Percentiles rank a stretch among this genome's conserved stretches.
phyloP scores from a whole-genome alignment of 345 rosid genomes.

The Syzygium oleosum region DNA sequence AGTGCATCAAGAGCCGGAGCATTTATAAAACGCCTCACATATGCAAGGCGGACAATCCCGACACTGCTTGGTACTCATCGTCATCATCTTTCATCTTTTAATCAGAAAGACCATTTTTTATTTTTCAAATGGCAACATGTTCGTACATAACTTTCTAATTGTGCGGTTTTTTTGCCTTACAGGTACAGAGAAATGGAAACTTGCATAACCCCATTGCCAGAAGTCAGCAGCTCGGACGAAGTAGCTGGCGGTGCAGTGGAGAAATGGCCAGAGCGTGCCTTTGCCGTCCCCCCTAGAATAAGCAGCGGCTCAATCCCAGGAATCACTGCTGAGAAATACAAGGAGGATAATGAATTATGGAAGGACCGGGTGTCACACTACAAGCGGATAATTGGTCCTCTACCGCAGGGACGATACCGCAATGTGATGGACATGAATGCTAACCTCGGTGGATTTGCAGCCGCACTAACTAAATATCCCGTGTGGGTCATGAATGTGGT shows the following conservation, averaged over 20 bases:
- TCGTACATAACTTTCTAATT: neutral
- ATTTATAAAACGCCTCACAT: constrained; percentile 45
- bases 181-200: constrained; percentile 80
- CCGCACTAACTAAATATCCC: constrained; percentile 53
- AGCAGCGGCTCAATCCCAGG: constrained; percentile 60
- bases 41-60: constrained; percentile 63
- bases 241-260: constrained; percentile 74
- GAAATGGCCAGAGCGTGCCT: constrained; percentile 88
- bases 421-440: constrained; percentile 98
- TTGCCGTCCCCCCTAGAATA: constrained; percentile 76
- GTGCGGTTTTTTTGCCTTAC: neutral
- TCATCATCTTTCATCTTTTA: neutral
- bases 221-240: constrained; percentile 54
- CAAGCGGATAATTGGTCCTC: constrained; percentile 41
- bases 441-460: constrained; percentile 86
- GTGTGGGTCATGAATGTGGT: constrained; percentile 97
- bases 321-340: constrained; percentile 48
- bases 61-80: constrained; percentile 58
- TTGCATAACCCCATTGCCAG: constrained; percentile 79
- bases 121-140: neutral
- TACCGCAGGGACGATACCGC: constrained; percentile 63
- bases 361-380: constrained; percentile 59
- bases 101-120: neutral
- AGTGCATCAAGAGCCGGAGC: constrained; percentile 44
- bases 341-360: constrained; percentile 77